phyloP scores from a whole-genome alignment of 2,329 filamentous ascomycete genomes.

The Diplocarpon mali region DNA sequence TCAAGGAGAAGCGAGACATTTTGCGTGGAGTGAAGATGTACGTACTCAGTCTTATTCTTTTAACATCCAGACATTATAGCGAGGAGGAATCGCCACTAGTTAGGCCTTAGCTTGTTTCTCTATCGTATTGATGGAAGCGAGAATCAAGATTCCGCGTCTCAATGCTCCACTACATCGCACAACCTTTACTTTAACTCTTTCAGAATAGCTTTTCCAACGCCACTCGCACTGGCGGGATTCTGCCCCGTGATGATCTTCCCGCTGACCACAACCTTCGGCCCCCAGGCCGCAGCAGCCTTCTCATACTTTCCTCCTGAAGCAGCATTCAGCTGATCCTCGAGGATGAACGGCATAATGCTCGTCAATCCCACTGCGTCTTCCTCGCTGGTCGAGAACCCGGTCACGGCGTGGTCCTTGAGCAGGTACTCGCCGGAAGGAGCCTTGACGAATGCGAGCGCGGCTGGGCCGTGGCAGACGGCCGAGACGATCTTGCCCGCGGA shows the following conservation, averaged over 20 bases:
- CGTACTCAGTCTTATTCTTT: too few relatives aligned
- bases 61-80: too few relatives aligned
- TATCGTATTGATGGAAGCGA: too few relatives aligned
- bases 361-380: slow-evolving; percentile 31
- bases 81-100: too few relatives aligned
- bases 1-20: too few relatives aligned
- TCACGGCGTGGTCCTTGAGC: slow-evolving; percentile 45
- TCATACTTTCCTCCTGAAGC: slow-evolving; percentile 42
- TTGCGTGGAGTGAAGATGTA: too few relatives aligned
- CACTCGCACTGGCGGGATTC: slow-evolving; percentile 32
- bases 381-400: slow-evolving; percentile 48
- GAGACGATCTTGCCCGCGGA: slow-evolving; percentile 49
- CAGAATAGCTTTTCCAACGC: slow-evolving; percentile 31
- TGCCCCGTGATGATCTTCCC: slow-evolving; percentile 34
- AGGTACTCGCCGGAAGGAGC: slow-evolving; percentile 39
- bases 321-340: slow-evolving; percentile 42
- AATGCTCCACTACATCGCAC: background rate
- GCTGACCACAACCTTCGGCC: slow-evolving; percentile 28
- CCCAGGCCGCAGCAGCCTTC: slow-evolving; percentile 37
- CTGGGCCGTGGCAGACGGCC: slow-evolving; percentile 60
- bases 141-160: too few relatives aligned
- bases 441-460: slow-evolving; percentile 48
- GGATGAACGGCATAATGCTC: slow-evolving; percentile 44
- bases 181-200: slow-evolving; percentile 11
- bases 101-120: too few relatives aligned